Base-by-base conservation (phyloP, 1,284 basidiomycete genomes). In the Pseudozyma hubeiensis region DNA sequence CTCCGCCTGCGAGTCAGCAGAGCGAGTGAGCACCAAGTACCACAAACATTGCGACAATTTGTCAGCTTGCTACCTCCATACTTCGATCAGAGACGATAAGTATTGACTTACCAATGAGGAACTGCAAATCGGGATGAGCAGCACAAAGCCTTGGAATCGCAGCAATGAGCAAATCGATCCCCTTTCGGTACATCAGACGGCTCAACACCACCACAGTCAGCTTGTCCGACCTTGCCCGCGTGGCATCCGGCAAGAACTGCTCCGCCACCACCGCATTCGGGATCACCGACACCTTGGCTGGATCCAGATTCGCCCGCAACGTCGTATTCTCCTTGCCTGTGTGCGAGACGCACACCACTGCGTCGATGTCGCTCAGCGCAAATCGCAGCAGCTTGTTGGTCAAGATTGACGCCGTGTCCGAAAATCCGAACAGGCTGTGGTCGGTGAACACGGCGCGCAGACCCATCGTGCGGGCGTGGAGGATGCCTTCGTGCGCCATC, bases 341-440 rank as follows among this genome's bases (percentile, higher is more conserved):
- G 85, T 99, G 92, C n/a, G 93, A 95, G 50, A 99, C 97, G 80
- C 94, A 97, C 35, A 98, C 94, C 0, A 93, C 93, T 0, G 91
- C 93, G 73, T 98, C 96, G 0, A 95, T 92, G 83, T 96, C 95
- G 69, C 91, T 89, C 77, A 99, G 86, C 1, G 91, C 91, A 14
- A 90, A 93, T 13, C 90, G 91, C 31, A 99, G 87, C 40, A 99
- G 88, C 84, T 99, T 99, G 87, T 99, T 99, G 6, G 97, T 98
- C 72, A 98, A 86, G 50, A 99, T 95, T 78, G 94, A 94, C 0
- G 94, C 94, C 16, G 94, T 94, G 80, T 97, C 95, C 47, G 93
- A 93, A 77, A 99, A 94, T 0, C 93, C 94, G 79, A 98, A 99
- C 29, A 99, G 86, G 76, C 92, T 94, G 82, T 99, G 97, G 85